phyloP scores from a whole-genome alignment of 208 protist species.

The Lotmaria passim region DNA sequence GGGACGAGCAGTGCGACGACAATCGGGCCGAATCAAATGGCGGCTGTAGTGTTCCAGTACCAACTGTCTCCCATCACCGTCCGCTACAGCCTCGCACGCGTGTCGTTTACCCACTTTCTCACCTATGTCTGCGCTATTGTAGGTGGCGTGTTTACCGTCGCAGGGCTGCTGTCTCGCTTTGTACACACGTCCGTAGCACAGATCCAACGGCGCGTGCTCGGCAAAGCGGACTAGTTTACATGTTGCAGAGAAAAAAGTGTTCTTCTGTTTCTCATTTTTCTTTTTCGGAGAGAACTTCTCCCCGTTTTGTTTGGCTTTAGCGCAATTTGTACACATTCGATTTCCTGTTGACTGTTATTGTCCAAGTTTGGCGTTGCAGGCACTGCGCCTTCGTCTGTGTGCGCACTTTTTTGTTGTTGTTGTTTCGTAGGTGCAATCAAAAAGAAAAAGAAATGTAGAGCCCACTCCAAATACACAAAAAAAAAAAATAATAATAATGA shows the following conservation, averaged over 20 bases:
- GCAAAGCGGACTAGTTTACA: slow-evolving; percentile 41
- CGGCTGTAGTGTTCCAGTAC: slow-evolving; percentile 89
- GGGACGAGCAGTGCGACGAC: slow-evolving; percentile 19
- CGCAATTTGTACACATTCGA: no score
- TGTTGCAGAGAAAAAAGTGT: background rate
- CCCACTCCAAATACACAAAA: no score
- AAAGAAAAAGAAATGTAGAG: no score
- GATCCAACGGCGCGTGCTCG: slow-evolving; percentile 51
- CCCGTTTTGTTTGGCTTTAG: background rate
- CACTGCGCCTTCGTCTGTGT: no score
- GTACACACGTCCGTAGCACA: slow-evolving; percentile 41
- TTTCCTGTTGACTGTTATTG: background rate
- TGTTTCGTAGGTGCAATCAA: no score
- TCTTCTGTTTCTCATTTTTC: background rate
- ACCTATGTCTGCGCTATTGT: slow-evolving; percentile 94
- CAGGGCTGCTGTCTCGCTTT: slow-evolving; percentile 53
- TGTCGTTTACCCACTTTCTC: slow-evolving; percentile 90
- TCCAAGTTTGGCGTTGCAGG: no score
- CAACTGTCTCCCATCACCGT: slow-evolving; percentile 93
- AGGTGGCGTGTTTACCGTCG: slow-evolving; percentile 93
- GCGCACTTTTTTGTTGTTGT: no score
- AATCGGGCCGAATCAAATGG: slow-evolving; percentile 23
- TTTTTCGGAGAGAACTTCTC: background rate
- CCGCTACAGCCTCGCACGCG: slow-evolving; percentile 58
- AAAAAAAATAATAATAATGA: no score